Percentiles rank a stretch among this genome's conserved stretches.
Evolutionary conservation across 345 rosid genomes (phyloP).

Genomic region (Eucalyptus marginata): DNA sequence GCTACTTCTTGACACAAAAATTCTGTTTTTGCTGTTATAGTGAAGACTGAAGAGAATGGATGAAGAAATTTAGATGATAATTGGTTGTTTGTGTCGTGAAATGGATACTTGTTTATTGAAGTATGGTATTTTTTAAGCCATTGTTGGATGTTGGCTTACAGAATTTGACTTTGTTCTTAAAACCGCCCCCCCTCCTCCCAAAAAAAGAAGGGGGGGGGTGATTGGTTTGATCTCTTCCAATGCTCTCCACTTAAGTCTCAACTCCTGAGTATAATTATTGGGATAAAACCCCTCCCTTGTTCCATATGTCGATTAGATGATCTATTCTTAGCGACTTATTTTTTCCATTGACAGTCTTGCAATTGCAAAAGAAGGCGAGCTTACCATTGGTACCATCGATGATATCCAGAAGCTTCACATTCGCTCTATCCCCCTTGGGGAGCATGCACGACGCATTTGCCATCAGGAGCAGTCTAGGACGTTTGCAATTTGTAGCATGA

Average conservation of each 20-base stretch:
- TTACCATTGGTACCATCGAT: conserved; percentile 91
- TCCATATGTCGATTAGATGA: background rate
- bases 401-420: conserved; percentile 98
- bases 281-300: background rate
- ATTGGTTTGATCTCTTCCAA: background rate
- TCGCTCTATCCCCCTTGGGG: conserved; percentile 91
- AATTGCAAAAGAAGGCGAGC: conserved; percentile 91
- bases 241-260: background rate
- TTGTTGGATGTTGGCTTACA: background rate
- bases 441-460: conserved; percentile 84
- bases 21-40: background rate
- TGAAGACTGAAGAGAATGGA: background rate
- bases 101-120: background rate
- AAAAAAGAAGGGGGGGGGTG: background rate
- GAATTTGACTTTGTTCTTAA: background rate
- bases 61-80: background rate
- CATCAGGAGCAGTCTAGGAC: conserved; percentile 95
- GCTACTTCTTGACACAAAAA: background rate
- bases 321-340: background rate
- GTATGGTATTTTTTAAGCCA: background rate
- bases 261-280: background rate
- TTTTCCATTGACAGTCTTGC: conserved; percentile 47
- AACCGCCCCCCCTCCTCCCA: no score
- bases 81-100: background rate
- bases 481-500: conserved; percentile 75